Percentiles rank a stretch among this genome's conserved stretches.
phyloP scores from a whole-genome alignment of 352 stramenopile genomes.

The Globisporangium uncinulatum region DNA sequence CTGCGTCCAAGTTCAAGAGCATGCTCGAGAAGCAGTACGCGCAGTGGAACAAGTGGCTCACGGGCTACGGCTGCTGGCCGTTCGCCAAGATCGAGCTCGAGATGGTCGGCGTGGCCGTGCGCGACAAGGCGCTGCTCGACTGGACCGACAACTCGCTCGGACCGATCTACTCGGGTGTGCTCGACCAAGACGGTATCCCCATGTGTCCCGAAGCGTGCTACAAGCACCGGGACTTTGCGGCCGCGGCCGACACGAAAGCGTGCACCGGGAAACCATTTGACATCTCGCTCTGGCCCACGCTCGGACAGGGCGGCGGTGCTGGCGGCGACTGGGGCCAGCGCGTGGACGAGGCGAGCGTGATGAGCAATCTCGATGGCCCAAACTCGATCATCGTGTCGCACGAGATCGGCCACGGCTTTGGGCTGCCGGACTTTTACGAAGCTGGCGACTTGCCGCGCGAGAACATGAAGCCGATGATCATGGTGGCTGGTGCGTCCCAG shows the following conservation, averaged over 20 bases:
- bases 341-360: conserved; percentile 28
- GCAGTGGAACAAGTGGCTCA: conserved; percentile 32
- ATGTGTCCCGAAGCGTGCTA: conserved; percentile 28
- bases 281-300: conserved; percentile 38
- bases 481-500: conserved; percentile 16
- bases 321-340: conserved; percentile 25
- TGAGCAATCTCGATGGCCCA: conserved; percentile 20
- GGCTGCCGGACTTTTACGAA: conserved; percentile 7
- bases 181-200: conserved; percentile 22
- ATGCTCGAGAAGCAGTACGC: conserved; percentile 36
- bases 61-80: conserved; percentile 31
- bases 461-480: conserved; percentile 20
- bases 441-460: conserved; percentile 7
- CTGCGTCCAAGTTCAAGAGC: conserved; percentile 35
- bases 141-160: conserved; percentile 37
- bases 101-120: conserved; percentile 35
- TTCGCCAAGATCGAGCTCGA: conserved; percentile 30
- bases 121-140: conserved; percentile 29
- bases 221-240: conserved; percentile 31
- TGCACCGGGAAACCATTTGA: conserved; percentile 37
- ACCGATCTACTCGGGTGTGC: conserved; percentile 20
- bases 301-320: conserved; percentile 24
- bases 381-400: conserved; percentile 31
- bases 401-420: conserved; percentile 32
- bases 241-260: conserved; percentile 22